Percentiles rank a stretch among this genome's conserved stretches.
Evolutionary conservation across 257 asterid species (phyloP).

Genomic region (Solanum medicagineum): DNA sequence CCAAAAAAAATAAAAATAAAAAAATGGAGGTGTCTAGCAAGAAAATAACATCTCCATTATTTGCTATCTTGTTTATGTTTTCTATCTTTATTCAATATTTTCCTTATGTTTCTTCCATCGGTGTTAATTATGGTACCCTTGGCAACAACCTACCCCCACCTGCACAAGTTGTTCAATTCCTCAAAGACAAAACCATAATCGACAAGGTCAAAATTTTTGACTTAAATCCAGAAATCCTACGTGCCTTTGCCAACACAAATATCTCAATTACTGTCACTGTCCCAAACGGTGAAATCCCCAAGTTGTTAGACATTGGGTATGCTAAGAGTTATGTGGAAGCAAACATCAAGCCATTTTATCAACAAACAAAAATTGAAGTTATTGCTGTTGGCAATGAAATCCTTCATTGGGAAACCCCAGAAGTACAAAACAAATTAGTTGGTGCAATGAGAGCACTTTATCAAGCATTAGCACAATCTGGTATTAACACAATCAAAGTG

Average conservation of each 20-base stretch:
- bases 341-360: conserved; percentile 61
- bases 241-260: conserved; percentile 66
- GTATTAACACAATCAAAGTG: conserved; percentile 33
- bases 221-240: conserved; percentile 67
- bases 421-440: conserved; percentile 50
- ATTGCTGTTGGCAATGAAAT: conserved; percentile 78
- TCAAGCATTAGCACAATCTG: conserved; percentile 27
- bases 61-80: conserved; percentile 16
- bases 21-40: conserved; percentile 10
- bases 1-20: too few relatives aligned
- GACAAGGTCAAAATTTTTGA: conserved; percentile 74
- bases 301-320: conserved; percentile 22
- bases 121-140: conserved; percentile 86
- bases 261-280: conserved; percentile 67
- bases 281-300: conserved; percentile 77
- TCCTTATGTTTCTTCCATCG: conserved; percentile 38
- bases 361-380: conserved; percentile 48
- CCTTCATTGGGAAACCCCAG: conserved; percentile 91
- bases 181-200: conserved; percentile 51
- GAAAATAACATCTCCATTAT: conserved; percentile 1
- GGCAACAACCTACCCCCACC: conserved; percentile 93
- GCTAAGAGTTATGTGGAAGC: conserved; percentile 42
- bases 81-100: conserved; percentile 5
- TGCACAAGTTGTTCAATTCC: conserved; percentile 55
- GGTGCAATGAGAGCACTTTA: conserved; percentile 58